Conservation (phyloP, 345 rosid species). For the Dipteronia dyeriana region DNA sequence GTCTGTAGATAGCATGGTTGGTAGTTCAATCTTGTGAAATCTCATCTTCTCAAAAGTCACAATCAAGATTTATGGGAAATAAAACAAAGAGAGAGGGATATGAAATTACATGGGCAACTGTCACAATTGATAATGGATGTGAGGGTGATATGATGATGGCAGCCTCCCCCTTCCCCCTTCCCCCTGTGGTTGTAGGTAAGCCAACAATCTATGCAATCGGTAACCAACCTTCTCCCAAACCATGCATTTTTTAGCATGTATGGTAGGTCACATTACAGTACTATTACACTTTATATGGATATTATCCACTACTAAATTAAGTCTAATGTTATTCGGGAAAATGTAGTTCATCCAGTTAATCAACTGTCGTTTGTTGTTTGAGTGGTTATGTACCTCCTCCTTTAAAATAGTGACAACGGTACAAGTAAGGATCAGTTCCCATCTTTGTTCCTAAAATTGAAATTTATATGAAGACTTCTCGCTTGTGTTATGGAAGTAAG, state of each 20-base stretch:
- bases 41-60: conserved; percentile 18
- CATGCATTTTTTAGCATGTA: neutral
- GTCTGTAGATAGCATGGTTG: neutral
- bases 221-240: neutral
- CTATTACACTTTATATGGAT: too few species aligned
- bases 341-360: too few species aligned
- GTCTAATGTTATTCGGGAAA: too few species aligned
- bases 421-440: too few species aligned
- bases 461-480: too few species aligned
- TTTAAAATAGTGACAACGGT: too few species aligned
- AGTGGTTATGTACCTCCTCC: too few species aligned
- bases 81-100: neutral
- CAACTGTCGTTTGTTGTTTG: too few species aligned
- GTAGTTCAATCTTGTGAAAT: conserved; percentile 6
- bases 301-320: too few species aligned
- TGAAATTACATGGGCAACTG: conserved; percentile 19
- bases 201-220: neutral
- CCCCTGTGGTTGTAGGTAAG: neutral
- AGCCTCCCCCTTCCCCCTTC: conserved; percentile 8
- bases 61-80: conserved; percentile 14
- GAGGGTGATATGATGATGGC: conserved; percentile 2
- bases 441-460: too few species aligned
- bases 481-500: too few species aligned
- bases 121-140: conserved; percentile 17
- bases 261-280: neutral